Evolutionary conservation across 495 filamentous ascomycete genomes (phyloP).

Genomic region (Pseudomonodictys pantanalensis): DNA sequence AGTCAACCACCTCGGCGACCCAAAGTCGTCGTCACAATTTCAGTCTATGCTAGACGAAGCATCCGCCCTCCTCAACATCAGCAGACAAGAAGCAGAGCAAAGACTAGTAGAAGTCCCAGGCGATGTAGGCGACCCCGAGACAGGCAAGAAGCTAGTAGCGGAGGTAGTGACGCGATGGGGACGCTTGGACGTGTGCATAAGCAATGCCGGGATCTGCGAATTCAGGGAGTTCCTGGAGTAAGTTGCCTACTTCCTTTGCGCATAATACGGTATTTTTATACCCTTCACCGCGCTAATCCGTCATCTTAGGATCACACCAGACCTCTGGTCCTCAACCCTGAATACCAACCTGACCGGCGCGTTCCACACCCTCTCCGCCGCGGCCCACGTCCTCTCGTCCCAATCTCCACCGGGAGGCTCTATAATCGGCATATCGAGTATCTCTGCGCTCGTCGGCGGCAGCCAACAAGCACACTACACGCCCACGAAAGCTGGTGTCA

Average conservation of each 20-base stretch:
- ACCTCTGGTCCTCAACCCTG: conserved; percentile 64
- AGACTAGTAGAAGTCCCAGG: conserved; percentile 40
- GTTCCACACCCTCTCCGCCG: conserved; percentile 81
- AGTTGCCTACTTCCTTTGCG: conserved; percentile 24
- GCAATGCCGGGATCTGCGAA: conserved; percentile 82
- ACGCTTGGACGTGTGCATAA: conserved; percentile 75
- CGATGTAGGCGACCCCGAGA: conserved; percentile 40
- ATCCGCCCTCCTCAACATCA: not conserved
- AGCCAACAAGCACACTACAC: conserved; percentile 82
- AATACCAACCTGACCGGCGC: conserved; percentile 80
- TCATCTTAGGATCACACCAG: conserved; percentile 29
- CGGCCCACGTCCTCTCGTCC: conserved; percentile 71
- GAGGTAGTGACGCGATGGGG: conserved; percentile 49
- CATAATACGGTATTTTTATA: not conserved
- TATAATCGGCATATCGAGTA: conserved; percentile 82
- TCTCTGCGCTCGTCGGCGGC: conserved; percentile 81
- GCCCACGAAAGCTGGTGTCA: conserved; percentile 82
- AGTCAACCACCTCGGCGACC: conserved; percentile 43
- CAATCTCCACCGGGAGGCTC: conserved; percentile 63
- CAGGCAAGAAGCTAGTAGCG: conserved; percentile 39
- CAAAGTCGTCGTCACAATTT: conserved; percentile 37
- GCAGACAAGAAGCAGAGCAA: conserved; percentile 8
- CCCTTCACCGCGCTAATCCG: not conserved
- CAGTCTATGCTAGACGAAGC: conserved; percentile 36
- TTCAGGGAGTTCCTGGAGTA: conserved; percentile 78